These are phyloP conservation scores for Endocalyx cinctus DNA, from an alignment of 2,329 filamentous ascomycete genomes.

Conservation along the genomic window DNA sequence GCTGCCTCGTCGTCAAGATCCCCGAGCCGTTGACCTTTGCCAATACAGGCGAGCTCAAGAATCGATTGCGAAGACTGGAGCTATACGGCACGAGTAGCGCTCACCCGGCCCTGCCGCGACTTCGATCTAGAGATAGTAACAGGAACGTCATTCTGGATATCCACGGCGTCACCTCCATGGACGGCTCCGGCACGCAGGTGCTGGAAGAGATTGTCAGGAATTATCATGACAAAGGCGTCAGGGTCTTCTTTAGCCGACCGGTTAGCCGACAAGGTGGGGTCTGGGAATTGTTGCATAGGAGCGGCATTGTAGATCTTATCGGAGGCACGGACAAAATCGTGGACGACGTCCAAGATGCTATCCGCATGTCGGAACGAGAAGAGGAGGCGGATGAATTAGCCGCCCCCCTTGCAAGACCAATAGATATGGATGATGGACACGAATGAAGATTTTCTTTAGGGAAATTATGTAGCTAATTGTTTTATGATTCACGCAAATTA, in stretches of 20 bases:
- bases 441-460: too few species aligned
- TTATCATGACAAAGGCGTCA: conserved; percentile 72
- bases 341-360: conserved; percentile 74
- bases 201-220: conserved; percentile 79
- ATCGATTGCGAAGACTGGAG: conserved; percentile 76
- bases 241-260: conserved; percentile 67
- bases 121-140: conserved; percentile 76
- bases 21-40: conserved; percentile 95
- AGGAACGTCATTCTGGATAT: conserved; percentile 95
- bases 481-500: too few species aligned
- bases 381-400: too few species aligned
- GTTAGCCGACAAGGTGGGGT: conserved; percentile 51
- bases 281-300: conserved; percentile 67
- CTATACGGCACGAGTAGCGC: conserved; percentile 81
- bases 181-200: conserved; percentile 90
- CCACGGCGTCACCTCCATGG: conserved; percentile 91
- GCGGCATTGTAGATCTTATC: conserved; percentile 79
- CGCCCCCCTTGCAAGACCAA: too few species aligned
- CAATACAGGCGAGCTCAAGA: conserved; percentile 90
- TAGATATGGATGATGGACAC: too few species aligned
- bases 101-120: conserved; percentile 80
- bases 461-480: too few species aligned
- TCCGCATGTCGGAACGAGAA: conserved; percentile 74
- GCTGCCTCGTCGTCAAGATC: conserved; percentile 94
- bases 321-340: conserved; percentile 79